Base-by-base conservation (phyloP, 306 rosid genomes). In the Purshia tridentata region DNA sequence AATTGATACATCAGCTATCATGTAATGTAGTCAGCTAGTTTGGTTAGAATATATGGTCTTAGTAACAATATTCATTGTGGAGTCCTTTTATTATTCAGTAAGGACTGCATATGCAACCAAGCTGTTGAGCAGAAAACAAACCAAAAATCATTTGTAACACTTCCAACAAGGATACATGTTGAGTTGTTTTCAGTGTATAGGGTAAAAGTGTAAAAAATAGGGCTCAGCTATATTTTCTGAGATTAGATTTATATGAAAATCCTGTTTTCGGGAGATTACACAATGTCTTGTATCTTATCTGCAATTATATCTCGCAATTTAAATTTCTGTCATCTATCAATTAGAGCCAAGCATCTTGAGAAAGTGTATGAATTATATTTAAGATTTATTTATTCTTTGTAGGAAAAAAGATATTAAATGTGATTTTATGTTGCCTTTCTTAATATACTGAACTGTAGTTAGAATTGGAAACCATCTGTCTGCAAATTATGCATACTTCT, bases 111-210 rank as follows among this genome's bases (percentile, higher is more conserved):
- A 46, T 40, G 12, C 6, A 5, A 53, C 19, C 44, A 12, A 42
- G 22, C 51, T 18, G 44, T 54, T 40, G 15, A 29, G 19, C 20
- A 23, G 52, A 56, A 70, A 54, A 41, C 49, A 44, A 44, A 9
- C 54, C 13, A n/a, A 18, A 9, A 65, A 46, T 48, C 48, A 13
- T 70, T 62, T 46, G 56, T 40, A 29, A 20, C 74, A 41, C 41
- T 18, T 23, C 4, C 63, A n/a, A 72, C 46, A 10, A 18, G 64
- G 67, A 64, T 75, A 46, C 19, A 55, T 41, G 49, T 56, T 46
- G 55, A 47, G 62, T 48, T 67, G 78, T 72, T 20, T 40, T 50
- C 39, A 22, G 79, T 67, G 29, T 61, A 35, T 45, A 50, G 51
- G 67, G 45, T 60, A 7, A 8, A 45, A 44, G 51, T 72, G 45